Conservation (phyloP, 768 basidiomycete species). For the Leucosporidium creatinivorum region DNA sequence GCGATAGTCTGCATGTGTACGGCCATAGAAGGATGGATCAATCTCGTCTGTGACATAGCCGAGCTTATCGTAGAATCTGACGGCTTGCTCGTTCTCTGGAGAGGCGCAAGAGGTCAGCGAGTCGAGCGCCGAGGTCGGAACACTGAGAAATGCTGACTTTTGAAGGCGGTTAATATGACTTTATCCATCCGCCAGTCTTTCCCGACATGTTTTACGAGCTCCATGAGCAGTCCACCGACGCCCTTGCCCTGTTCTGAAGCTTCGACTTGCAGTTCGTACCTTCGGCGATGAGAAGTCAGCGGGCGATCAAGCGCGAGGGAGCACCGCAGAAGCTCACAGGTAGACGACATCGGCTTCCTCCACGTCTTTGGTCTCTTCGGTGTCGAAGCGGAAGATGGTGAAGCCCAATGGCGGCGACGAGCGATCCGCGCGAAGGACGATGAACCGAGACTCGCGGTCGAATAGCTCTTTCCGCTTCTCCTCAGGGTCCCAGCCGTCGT, state of each 20-base stretch:
- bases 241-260: conserved; percentile 49
- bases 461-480: conserved; percentile 59
- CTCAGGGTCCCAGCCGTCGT: conserved; percentile 59
- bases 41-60: no score
- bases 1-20: no score
- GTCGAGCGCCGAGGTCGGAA: no score
- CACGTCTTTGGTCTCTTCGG: conserved; percentile 47
- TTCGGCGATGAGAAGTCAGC: conserved; percentile 37
- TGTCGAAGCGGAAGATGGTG: conserved; percentile 66
- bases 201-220: conserved; percentile 51
- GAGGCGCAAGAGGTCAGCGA: no score
- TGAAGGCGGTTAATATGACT: conserved; percentile 67
- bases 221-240: conserved; percentile 54
- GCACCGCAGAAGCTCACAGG: conserved; percentile 50
- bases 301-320: conserved; percentile 3
- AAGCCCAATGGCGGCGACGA: conserved; percentile 30
- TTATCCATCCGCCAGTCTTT: conserved; percentile 56
- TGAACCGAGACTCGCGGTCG: conserved; percentile 54
- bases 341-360: conserved; percentile 53
- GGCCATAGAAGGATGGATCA: no score
- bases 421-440: conserved; percentile 47
- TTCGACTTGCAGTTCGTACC: conserved; percentile 70
- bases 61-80: no score
- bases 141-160: conserved; percentile 47
- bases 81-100: no score